phyloP scores from a whole-genome alignment of 2,329 filamentous ascomycete species.

The Verticillium klebahnii region DNA sequence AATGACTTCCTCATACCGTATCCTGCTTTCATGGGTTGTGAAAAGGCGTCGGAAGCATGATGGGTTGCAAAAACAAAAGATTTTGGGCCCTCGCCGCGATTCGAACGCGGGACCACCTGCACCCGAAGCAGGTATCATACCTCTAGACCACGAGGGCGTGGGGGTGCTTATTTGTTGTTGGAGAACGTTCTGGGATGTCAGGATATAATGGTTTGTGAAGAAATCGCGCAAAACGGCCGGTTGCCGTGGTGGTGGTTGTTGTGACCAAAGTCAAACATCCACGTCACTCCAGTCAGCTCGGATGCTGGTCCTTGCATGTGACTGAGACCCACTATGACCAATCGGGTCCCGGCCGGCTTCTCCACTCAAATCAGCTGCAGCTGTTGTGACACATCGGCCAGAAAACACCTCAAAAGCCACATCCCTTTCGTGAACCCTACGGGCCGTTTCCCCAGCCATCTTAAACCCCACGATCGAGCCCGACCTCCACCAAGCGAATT shows the following conservation, averaged over 20 bases:
- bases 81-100: neutral
- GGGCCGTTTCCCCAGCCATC: neutral
- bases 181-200: neutral
- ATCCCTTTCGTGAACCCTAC: neutral
- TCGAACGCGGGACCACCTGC: conserved; percentile 1
- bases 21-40: no score
- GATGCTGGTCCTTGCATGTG: no score
- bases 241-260: no score
- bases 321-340: no score
- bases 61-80: neutral
- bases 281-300: no score
- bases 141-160: neutral
- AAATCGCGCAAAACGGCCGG: no score
- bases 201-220: no score
- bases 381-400: neutral
- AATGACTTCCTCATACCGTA: neutral
- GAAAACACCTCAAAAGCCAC: neutral
- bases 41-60: no score
- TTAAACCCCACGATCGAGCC: neutral
- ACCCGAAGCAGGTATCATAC: conserved; percentile 2
- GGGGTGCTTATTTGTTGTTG: neutral
- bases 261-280: no score
- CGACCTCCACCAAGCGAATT: neutral
- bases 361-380: neutral
- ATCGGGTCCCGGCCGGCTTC: no score